Base-by-base conservation (phyloP, 2,329 filamentous ascomycete species). In the Aspergillus quadricinctus region DNA sequence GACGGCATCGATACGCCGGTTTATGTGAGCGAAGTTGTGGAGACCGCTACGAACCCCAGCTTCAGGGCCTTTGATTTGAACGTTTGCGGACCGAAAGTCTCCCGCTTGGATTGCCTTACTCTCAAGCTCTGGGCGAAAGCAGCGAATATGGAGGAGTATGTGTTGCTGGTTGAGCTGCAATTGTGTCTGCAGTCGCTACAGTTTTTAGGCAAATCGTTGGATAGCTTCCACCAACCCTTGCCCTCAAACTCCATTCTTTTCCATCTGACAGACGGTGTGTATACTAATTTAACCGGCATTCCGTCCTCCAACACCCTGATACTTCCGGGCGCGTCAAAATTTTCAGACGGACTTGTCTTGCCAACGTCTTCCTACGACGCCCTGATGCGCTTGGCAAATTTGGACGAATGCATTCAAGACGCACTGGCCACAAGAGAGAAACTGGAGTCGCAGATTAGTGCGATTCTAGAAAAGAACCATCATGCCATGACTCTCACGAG, bases 331-430 rank as follows among this genome's bases (percentile, higher is more conserved):
- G 61, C 68, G n/a, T 64, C 69, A 3, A 68, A 72, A 10, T 72
- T 65, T 52, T 76, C 82, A 25, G 79, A 81, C 5, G 72, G 80
- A 1, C 64, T 77, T 2, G 70, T 83, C 0, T 77, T 83, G n/a
- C 69, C 83, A 0, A 92, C 88, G 0, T 92, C 91, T 0, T 92
- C 92, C 0, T 97, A 96, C 71, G 92, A 91, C 67, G 85, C 89
- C 1, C 79, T 97, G 21, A 93, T 97, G 87, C 88, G 89, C 58
- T 80, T 97, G 10, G 88, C 90, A 5, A 96, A 92, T 56, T 80
- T 97, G 17, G 91, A 96, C 60, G 90, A 89, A 69, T 96, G 92
- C 54, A 90, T 97, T 25, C 91, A 95, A 69, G 93, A 97, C 72
- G 92, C 92, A 1, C 77, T 96, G 9, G 83, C 86, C 1, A 95